Percentiles rank a stretch among this genome's conserved stretches.
Conservation (phyloP, 148 eudicot species). For the Linanthus parryae region DNA sequence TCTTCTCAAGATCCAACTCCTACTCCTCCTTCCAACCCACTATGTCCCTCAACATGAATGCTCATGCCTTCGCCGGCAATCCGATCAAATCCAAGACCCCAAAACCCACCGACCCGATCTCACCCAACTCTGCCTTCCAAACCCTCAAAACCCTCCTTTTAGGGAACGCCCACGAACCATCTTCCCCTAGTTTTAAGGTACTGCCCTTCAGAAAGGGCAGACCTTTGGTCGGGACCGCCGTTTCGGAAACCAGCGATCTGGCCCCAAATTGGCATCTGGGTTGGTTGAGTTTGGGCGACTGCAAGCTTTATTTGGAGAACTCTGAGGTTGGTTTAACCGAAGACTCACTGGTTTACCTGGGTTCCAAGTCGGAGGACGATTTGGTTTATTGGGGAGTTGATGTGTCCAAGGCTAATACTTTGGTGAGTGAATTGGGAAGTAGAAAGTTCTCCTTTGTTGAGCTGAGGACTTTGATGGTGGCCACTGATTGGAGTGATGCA, state of each 20-base stretch:
- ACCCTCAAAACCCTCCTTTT: constrained; percentile 45
- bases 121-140: constrained; percentile 53
- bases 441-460: constrained; percentile 61
- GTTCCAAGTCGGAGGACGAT: constrained; percentile 44
- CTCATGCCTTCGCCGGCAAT: constrained; percentile 84
- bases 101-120: constrained; percentile 43
- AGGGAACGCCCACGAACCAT: constrained; percentile 26
- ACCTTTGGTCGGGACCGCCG: constrained; percentile 58
- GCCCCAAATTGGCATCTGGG: constrained; percentile 76
- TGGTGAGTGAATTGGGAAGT: constrained; percentile 56
- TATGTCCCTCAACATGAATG: constrained; percentile 44
- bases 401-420: constrained; percentile 40
- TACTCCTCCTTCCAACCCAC: constrained; percentile 16
- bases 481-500: constrained; percentile 89
- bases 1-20: constrained; percentile 7
- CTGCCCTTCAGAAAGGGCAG: constrained; percentile 81
- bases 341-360: constrained; percentile 72
- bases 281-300: constrained; percentile 74
- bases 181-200: constrained; percentile 55
- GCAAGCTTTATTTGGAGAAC: constrained; percentile 35
- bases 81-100: constrained; percentile 60
- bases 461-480: constrained; percentile 96
- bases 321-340: constrained; percentile 47
- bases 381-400: constrained; percentile 78
- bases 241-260: constrained; percentile 20